Conservation (phyloP, 805 yeast genomes). For the Candida boidinii region DNA sequence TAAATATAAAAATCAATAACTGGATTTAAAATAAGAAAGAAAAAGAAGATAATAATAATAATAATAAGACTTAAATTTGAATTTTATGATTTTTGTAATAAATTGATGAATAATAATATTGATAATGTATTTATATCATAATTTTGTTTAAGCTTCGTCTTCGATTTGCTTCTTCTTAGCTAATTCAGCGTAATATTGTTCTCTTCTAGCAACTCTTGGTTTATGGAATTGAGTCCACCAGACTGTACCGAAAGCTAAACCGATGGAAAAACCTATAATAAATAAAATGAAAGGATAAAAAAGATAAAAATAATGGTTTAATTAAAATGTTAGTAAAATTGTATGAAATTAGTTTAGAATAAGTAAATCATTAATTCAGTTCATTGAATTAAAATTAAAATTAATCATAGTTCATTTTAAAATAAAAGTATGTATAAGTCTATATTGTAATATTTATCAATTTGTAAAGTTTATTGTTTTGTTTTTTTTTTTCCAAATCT, state of each 20-base stretch:
- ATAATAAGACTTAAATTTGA: neutral
- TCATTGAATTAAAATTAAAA: too few species aligned
- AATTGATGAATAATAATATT: neutral
- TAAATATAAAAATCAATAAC: neutral
- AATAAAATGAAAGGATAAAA: neutral
- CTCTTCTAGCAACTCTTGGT: conserved; percentile 65
- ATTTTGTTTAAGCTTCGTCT: conserved; percentile 23
- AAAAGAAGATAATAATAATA: neutral
- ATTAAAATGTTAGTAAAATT: neutral
- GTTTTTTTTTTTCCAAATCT: too few species aligned
- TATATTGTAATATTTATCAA: too few species aligned
- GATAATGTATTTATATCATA: neutral
- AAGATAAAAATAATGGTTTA: neutral
- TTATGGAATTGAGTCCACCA: conserved; percentile 89
- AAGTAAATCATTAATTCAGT: too few species aligned
- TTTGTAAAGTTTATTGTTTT: too few species aligned
- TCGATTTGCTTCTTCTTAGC: conserved; percentile 66
- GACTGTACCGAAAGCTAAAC: conserved; percentile 46
- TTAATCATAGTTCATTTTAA: too few species aligned
- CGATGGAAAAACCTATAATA: conserved; percentile 18
- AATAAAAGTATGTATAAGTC: too few species aligned
- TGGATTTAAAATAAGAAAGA: neutral
- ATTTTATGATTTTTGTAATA: neutral
- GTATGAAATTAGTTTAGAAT: too few species aligned
- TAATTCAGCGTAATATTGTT: conserved; percentile 71